A percentile compares a stretch with the other conserved stretches of the same genome.
Evolutionary conservation across 179 eudicot species (phyloP).

Genomic region (Vitellaria paradoxa): DNA sequence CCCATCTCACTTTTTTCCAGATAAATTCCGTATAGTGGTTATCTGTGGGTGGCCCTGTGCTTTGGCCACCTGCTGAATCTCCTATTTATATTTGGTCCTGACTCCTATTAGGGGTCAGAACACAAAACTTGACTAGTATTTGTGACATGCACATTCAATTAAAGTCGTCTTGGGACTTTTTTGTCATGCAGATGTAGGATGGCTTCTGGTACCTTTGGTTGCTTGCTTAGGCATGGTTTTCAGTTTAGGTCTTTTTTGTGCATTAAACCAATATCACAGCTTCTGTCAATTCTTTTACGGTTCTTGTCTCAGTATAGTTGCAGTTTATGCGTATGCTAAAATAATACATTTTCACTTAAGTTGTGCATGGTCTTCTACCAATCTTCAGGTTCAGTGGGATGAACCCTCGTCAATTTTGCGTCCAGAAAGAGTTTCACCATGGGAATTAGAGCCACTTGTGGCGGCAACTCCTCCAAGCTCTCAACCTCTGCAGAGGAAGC

Average conservation of each 20-base stretch:
- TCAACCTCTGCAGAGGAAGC: constrained; percentile 67
- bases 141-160: too few species aligned
- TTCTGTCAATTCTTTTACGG: background rate
- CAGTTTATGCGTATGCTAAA: background rate
- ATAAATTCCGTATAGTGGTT: too few species aligned
- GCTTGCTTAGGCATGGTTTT: background rate
- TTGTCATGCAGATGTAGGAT: background rate
- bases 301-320: background rate
- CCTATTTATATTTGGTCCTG: too few species aligned
- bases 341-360: background rate
- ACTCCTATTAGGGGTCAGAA: too few species aligned
- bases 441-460: constrained; percentile 89
- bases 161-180: too few species aligned
- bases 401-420: constrained; percentile 79
- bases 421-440: constrained; percentile 88
- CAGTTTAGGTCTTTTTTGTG: too few species aligned
- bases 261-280: background rate
- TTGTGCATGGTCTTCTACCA: background rate
- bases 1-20: too few species aligned
- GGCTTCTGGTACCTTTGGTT: background rate
- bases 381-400: constrained; percentile 92
- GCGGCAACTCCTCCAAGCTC: constrained; percentile 46
- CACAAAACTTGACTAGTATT: too few species aligned
- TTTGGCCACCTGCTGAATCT: too few species aligned
- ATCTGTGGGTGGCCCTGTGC: too few species aligned